These are phyloP conservation scores for Flaveria sonorensis DNA, from an alignment of 129 eudicot species.

Conservation along the genomic window DNA sequence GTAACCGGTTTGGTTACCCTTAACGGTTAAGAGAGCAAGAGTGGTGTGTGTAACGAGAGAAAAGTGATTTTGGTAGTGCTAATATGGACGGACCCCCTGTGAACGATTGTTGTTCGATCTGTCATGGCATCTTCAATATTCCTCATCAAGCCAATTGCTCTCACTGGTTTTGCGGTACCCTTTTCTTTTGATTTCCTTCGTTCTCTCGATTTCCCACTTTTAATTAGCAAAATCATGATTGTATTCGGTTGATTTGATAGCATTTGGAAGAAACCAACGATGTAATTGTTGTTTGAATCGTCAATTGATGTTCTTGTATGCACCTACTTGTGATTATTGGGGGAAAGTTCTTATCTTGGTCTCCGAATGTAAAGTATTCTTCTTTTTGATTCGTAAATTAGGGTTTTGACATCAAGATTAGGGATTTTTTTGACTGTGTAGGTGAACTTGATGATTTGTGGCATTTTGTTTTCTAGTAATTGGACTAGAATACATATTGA, in stretches of 20 bases:
- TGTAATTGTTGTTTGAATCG: neutral
- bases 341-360: neutral
- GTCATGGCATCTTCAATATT: conserved; percentile 66
- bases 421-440: conserved; percentile 8
- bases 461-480: neutral
- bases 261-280: neutral
- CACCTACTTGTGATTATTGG: neutral
- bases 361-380: too few species aligned
- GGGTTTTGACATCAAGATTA: conserved; percentile 23
- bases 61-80: neutral
- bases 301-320: neutral
- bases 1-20: too few species aligned
- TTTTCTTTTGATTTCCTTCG: neutral
- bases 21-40: neutral
- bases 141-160: conserved; percentile 97
- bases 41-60: neutral
- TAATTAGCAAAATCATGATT: neutral
- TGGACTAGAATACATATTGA: neutral
- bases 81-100: conserved; percentile 74
- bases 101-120: conserved; percentile 76
- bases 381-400: neutral
- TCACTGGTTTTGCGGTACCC: conserved; percentile 94
- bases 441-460: conserved; percentile 7
- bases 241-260: neutral
- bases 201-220: neutral